Evolutionary conservation across 345 rosid genomes (phyloP), one percentile per base, ranked within the genome.

Genomic region (Eucalyptus regnans): DNA sequence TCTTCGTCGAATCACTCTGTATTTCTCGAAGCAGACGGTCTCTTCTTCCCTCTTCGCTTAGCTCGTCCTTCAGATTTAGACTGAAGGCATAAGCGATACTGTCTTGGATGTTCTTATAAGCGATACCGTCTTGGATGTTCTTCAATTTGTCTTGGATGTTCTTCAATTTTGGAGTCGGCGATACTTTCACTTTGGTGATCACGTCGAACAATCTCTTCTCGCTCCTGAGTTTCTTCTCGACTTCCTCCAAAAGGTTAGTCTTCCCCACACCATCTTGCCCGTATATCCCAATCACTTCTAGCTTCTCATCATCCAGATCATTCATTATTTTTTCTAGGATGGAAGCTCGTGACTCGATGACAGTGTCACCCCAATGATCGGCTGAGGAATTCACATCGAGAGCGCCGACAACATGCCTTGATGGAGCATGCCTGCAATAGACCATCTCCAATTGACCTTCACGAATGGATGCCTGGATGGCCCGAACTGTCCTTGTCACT

Each of bases 11-110:
- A 56, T 56, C 62, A 56, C 62, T 56, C 62, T 56, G 62, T 56
- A 56, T 56, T 23, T 56, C 29, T 23, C 12, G 0, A 9, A 56
- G 9, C 62, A 56, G 6, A 0, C 62, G 27, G 62, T 2, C 6
- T 56, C 13, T 9, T 56, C 62, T 56, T 23, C 29, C 13, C 62
- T 56, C 29, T 2, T 56, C 6, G 1, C 29, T 56, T 0, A 23
- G 62, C 12, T 56, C 62, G 12, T 56, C 62, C 62, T 56, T 4
- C 6, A 56, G 62, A 56, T 56, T 56, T 4, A 56, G 62, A 56
- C 27, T 4, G 12, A 56, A 56, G 62, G 62, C 62, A 56, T 9
- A 23, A 56, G 62, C 62, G 62, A 56, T 56, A 2, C 60, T 2
- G 60, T 56, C 54, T 51, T 16, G 54, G 54, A 37, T 37, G 41